These are phyloP conservation scores for Fusarium buharicum DNA, from an alignment of 2,329 filamentous ascomycete genomes.

Conservation along the genomic window DNA sequence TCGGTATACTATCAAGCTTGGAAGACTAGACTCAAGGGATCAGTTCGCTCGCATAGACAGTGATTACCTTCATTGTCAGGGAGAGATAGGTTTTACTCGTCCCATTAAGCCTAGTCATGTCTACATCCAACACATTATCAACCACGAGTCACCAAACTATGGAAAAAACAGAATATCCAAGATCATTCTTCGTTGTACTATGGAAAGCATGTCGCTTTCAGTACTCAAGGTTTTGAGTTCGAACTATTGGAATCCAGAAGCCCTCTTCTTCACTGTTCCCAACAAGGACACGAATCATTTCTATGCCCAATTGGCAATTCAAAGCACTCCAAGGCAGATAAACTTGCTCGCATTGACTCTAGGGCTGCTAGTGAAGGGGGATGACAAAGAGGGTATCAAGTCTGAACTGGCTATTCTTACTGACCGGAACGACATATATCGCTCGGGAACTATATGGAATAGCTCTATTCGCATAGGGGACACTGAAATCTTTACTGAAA, in stretches of 20 bases:
- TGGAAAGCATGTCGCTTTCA: background rate
- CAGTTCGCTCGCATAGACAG: conserved; percentile 16
- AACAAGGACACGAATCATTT: background rate
- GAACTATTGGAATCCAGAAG: background rate
- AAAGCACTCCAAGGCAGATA: background rate
- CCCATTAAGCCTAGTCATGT: conserved; percentile 7
- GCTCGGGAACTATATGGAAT: background rate
- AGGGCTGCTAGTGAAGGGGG: conserved; percentile 10
- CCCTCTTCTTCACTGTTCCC: background rate
- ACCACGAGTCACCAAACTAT: background rate
- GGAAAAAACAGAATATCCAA: background rate
- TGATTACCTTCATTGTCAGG: background rate
- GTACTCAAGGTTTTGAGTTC: conserved; percentile 7
- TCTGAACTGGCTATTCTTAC: conserved; percentile 5
- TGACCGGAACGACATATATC: background rate
- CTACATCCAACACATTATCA: conserved; percentile 12
- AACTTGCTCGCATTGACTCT: background rate
- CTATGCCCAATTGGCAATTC: background rate
- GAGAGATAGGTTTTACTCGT: background rate
- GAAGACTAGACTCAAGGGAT: background rate
- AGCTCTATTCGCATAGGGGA: background rate
- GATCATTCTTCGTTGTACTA: background rate
- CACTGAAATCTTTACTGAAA: conserved; percentile 1
- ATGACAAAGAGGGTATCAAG: conserved; percentile 5
- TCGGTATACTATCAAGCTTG: conserved; percentile 12